Conservation (phyloP, 306 rosid genomes). For the Prunus armeniaca region DNA sequence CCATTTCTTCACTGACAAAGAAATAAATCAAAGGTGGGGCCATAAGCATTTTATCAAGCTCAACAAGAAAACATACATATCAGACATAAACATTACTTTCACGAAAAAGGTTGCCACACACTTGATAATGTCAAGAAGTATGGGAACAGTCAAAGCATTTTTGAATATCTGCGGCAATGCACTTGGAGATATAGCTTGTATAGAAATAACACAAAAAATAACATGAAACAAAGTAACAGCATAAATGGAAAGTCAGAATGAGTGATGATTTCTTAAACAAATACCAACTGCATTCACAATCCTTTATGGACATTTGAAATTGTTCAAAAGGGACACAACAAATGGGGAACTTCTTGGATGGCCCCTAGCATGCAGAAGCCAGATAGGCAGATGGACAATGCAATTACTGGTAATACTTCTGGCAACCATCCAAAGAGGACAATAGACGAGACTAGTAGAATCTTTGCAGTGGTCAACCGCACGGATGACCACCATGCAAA, state of each 20-base stretch:
- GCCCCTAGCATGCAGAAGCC: conserved; percentile 8
- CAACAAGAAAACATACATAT: conserved; percentile 3
- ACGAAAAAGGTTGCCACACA: conserved; percentile 70
- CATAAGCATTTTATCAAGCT: conserved; percentile 18
- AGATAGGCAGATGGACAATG: not conserved
- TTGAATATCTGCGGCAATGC: conserved; percentile 62
- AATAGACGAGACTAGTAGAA: not conserved
- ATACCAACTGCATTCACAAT: not conserved
- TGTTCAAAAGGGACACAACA: not conserved
- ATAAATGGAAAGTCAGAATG: not conserved
- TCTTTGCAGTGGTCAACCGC: not conserved
- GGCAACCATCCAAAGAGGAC: not conserved
- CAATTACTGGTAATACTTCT: too few species aligned
- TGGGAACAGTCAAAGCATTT: conserved; percentile 69
- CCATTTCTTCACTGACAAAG: conserved; percentile 17
- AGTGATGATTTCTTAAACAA: not conserved
- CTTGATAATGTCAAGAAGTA: conserved; percentile 71
- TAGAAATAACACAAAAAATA: too few species aligned
- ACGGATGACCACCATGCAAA: not conserved
- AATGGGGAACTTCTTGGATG: not conserved
- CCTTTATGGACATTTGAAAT: not conserved
- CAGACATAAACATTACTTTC: conserved; percentile 39
- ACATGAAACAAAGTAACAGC: conserved; percentile 6
- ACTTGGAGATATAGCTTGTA: too few species aligned
- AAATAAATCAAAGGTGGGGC: not conserved